These are phyloP conservation scores for Melastoma malabathricum DNA, from an alignment of 345 rosid genomes.

Conservation along the genomic window DNA sequence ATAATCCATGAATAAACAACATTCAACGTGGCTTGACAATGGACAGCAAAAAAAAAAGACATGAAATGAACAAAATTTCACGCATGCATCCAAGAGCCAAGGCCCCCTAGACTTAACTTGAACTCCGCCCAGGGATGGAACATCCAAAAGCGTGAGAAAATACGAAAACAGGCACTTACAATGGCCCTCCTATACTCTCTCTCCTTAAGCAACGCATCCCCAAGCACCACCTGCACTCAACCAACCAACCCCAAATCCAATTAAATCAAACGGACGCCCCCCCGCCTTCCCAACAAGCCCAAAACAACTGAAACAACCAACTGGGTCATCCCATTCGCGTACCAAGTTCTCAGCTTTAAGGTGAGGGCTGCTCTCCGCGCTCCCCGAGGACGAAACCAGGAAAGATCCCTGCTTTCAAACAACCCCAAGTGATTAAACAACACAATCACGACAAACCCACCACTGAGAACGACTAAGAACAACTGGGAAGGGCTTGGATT, in stretches of 20 bases:
- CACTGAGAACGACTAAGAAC: no score
- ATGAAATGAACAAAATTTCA: no score
- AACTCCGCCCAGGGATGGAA: background rate
- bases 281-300: background rate
- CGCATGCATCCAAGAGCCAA: background rate
- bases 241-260: background rate
- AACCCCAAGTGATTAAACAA: background rate
- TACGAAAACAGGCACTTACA: conserved; percentile 27
- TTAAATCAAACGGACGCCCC: background rate
- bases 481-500: no score
- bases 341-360: conserved; percentile 91
- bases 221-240: conserved; percentile 61
- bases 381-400: conserved; percentile 62
- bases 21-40: no score
- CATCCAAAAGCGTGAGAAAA: background rate
- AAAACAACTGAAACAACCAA: background rate
- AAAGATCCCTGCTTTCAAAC: conserved; percentile 50
- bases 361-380: conserved; percentile 62
- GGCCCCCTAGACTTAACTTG: background rate
- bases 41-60: no score
- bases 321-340: background rate
- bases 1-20: no score
- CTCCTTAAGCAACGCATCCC: conserved; percentile 74
- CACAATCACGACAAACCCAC: no score
- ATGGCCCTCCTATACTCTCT: conserved; percentile 79